Percentiles rank a stretch among this genome's conserved stretches.
phyloP scores from a whole-genome alignment of 441 rosid genomes.

The Populus tomentosa region DNA sequence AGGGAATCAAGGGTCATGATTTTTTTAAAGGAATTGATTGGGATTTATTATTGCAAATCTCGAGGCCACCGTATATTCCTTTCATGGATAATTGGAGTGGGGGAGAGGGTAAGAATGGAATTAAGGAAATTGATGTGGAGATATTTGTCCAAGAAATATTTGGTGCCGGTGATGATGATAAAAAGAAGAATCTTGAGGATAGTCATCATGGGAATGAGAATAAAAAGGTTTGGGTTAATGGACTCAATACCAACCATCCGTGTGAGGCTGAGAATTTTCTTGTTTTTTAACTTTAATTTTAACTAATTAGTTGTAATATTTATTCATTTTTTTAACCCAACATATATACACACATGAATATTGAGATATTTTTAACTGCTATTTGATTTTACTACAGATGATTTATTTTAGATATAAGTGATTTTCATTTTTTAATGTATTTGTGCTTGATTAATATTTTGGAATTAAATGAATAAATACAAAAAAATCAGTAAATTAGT shows the following conservation, averaged over 20 bases:
- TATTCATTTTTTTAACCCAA: neutral
- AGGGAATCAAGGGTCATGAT: constrained; percentile 56
- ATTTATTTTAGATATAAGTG: neutral
- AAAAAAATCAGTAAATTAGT: too few relatives aligned
- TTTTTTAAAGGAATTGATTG: constrained; percentile 55
- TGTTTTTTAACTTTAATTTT: constrained; percentile 28
- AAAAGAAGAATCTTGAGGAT: neutral
- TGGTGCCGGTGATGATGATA: constrained; percentile 4
- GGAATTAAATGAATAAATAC: too few relatives aligned
- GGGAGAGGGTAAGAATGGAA: constrained; percentile 15
- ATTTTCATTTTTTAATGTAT: too few relatives aligned
- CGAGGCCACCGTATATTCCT: constrained; percentile 63
- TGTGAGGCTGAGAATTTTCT: constrained; percentile 19
- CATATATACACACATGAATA: neutral
- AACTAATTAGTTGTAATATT: neutral
- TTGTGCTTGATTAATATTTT: neutral
- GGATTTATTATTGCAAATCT: constrained; percentile 36
- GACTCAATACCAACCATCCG: constrained; percentile 6
- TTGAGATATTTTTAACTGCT: neutral
- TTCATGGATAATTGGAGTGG: constrained; percentile 4
- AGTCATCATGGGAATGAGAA: neutral
- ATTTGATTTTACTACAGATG: neutral
- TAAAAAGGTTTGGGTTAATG: constrained; percentile 19
- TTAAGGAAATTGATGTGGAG: constrained; percentile 51
- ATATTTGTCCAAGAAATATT: constrained; percentile 52